Conservation (phyloP, 2,329 filamentous ascomycete genomes). For the Geosmithia flava region DNA sequence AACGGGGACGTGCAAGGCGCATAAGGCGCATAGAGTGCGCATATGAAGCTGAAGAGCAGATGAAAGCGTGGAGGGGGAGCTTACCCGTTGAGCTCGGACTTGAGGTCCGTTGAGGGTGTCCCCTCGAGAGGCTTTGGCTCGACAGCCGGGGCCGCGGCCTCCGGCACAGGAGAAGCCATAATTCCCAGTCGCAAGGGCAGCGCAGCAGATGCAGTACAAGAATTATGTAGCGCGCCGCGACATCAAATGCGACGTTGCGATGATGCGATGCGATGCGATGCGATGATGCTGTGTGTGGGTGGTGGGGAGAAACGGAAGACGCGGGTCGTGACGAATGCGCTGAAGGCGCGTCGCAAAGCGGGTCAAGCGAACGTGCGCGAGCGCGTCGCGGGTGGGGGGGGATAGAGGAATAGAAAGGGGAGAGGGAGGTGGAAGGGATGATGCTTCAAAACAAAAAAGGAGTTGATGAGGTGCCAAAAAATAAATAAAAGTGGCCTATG, state of each 20-base stretch:
- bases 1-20: not conserved
- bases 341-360: not conserved
- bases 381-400: too few relatives aligned
- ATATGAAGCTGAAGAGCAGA: not conserved
- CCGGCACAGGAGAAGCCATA: constrained; percentile 37
- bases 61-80: constrained; percentile 7
- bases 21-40: not conserved
- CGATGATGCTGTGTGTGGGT: not conserved
- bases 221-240: constrained; percentile 17
- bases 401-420: not conserved
- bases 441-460: not conserved
- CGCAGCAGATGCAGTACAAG: constrained; percentile 13
- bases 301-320: not conserved
- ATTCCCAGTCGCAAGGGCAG: constrained; percentile 31
- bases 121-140: constrained; percentile 33
- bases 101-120: constrained; percentile 15
- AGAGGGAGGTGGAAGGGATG: too few relatives aligned
- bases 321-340: not conserved
- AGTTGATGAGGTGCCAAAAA: not conserved
- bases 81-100: constrained; percentile 24
- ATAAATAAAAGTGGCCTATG: not conserved
- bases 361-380: not conserved
- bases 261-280: not conserved
- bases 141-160: constrained; percentile 18
- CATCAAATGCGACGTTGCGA: constrained; percentile 17